These are phyloP conservation scores for Starmerella bombicola DNA, from an alignment of 805 yeast genomes.

Conservation along the genomic window DNA sequence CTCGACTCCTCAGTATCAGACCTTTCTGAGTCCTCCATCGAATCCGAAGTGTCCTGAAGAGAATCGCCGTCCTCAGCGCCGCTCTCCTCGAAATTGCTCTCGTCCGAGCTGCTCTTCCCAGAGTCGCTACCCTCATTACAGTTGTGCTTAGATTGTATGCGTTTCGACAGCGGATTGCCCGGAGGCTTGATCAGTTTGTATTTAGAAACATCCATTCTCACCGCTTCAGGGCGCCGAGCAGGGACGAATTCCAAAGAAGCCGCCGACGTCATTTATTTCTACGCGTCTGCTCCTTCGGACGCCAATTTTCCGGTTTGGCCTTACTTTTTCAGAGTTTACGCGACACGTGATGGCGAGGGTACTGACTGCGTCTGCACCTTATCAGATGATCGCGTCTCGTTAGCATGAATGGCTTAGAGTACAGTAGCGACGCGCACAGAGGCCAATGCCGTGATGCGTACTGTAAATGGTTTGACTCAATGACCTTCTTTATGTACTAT, in stretches of 20 bases:
- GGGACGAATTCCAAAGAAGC: slow-evolving; percentile 37
- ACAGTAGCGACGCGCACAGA: too few relatives aligned
- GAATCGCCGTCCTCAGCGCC: background rate
- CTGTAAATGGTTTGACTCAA: too few relatives aligned
- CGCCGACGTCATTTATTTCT: slow-evolving; percentile 9
- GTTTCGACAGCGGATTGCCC: background rate
- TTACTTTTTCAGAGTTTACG: background rate
- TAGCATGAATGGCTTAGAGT: too few relatives aligned
- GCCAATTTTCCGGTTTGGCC: slow-evolving; percentile 1
- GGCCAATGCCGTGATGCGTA: too few relatives aligned
- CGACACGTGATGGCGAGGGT: slow-evolving; percentile 3
- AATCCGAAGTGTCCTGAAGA: background rate
- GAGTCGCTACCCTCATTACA: background rate
- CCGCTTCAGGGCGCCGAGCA: slow-evolving; percentile 44
- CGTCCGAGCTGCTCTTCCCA: background rate
- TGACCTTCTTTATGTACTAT: too few relatives aligned
- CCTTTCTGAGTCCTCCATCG: slow-evolving; percentile 7
- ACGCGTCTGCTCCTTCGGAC: background rate
- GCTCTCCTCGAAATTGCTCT: background rate
- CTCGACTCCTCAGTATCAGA: slow-evolving; percentile 5
- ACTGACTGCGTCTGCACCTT: background rate
- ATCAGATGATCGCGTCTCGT: background rate
- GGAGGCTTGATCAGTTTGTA: slow-evolving; percentile 12
- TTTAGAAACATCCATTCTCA: slow-evolving; percentile 15
- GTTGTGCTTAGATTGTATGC: too few relatives aligned